A percentile compares a stretch with the other conserved stretches of the same genome.
Evolutionary conservation across 805 yeast species (phyloP).

Genomic region (Saturnispora silvae): DNA sequence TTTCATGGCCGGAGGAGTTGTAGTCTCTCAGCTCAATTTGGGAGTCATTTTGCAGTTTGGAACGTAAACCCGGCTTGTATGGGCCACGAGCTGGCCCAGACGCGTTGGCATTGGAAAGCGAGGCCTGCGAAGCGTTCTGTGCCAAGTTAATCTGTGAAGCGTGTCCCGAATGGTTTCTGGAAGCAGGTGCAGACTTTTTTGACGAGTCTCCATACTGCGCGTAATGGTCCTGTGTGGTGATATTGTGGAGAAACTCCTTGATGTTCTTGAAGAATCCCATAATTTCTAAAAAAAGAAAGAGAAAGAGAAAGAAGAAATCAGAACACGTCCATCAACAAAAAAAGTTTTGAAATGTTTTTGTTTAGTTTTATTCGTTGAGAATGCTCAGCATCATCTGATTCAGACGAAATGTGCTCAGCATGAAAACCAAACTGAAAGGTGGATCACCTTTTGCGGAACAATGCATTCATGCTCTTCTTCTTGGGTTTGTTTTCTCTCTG

Average conservation of each 20-base stretch:
- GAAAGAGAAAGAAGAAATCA: not conserved
- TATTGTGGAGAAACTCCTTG: constrained; percentile 33
- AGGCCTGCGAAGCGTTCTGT: constrained; percentile 24
- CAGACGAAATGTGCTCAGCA: no score
- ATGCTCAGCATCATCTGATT: no score
- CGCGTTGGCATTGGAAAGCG: constrained; percentile 11
- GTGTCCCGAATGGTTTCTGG: constrained; percentile 19
- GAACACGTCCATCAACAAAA: not conserved
- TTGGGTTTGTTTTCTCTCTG: no score
- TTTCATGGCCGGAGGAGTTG: constrained; percentile 36
- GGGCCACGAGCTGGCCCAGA: constrained; percentile 15
- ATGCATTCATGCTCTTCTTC: no score
- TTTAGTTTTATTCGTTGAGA: no score
- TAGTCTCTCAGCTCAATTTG: constrained; percentile 46
- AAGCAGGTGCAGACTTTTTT: constrained; percentile 22
- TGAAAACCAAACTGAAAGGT: no score
- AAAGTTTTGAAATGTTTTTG: not conserved
- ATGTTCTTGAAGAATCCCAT: constrained; percentile 24
- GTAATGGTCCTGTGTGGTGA: constrained; percentile 50
- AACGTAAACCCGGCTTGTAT: constrained; percentile 32
- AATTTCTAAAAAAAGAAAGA: not conserved
- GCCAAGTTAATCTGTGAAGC: constrained; percentile 21
- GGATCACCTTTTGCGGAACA: no score
- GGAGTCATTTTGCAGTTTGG: constrained; percentile 31
- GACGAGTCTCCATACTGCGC: constrained; percentile 39